Conservation (phyloP, 306 rosid genomes). For the Cercis canadensis region DNA sequence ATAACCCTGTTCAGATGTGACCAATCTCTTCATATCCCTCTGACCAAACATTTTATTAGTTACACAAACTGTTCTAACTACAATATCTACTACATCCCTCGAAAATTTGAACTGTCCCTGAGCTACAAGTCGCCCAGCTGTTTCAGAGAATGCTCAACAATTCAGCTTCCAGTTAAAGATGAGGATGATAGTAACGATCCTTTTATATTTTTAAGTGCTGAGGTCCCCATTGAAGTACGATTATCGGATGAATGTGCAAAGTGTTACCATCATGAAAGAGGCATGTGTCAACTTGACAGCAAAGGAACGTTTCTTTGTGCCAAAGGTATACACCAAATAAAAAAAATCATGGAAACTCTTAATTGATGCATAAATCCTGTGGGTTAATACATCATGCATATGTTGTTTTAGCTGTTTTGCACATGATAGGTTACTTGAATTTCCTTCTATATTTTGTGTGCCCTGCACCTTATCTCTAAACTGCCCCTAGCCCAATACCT, state of each 20-base stretch:
- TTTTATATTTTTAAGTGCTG: neutral
- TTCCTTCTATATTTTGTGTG: no score
- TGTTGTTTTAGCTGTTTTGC: no score
- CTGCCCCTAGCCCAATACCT: no score
- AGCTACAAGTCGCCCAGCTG: no score
- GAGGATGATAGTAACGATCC: neutral
- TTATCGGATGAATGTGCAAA: constrained; percentile 24
- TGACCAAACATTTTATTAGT: neutral
- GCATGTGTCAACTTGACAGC: constrained; percentile 23
- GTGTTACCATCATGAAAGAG: constrained; percentile 22
- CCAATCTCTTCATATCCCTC: neutral
- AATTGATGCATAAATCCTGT: neutral
- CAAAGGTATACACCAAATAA: constrained; percentile 26
- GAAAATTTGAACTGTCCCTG: neutral
- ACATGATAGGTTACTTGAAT: no score
- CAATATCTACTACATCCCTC: neutral
- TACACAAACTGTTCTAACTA: neutral
- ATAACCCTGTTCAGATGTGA: constrained; percentile 29
- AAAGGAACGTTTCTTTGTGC: neutral
- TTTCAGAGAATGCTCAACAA: constrained; percentile 16
- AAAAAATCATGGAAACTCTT: neutral
- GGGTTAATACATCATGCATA: no score
- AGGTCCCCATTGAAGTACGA: neutral
- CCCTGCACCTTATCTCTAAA: no score
- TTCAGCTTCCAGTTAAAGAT: constrained; percentile 33